Conservation (phyloP, 129 eudicot genomes). For the Lonicera japonica region DNA sequence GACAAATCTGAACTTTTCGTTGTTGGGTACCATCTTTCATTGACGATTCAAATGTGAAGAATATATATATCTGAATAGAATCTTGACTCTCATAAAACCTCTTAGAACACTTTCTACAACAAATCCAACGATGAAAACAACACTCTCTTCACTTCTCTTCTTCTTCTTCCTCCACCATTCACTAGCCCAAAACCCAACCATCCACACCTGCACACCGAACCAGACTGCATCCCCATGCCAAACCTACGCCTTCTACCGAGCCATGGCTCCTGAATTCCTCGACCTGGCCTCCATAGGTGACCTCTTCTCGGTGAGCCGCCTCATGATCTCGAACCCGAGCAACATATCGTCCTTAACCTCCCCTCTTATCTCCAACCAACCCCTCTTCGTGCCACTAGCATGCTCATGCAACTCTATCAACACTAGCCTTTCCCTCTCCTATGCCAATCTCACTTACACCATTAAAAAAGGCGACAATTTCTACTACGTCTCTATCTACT, state of each 20-base stretch:
- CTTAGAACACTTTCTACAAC: not conserved
- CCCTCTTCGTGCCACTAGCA: conserved; percentile 63
- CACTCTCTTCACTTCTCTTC: not conserved
- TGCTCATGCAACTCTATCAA: conserved; percentile 69
- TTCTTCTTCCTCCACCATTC: conserved; percentile 1
- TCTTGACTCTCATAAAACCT: too few relatives aligned
- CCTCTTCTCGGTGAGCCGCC: conserved; percentile 65
- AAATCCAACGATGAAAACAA: not conserved
- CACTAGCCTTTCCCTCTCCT: conserved; percentile 43
- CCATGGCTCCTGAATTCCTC: conserved; percentile 44
- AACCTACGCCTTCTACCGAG: conserved; percentile 60
- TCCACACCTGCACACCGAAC: conserved; percentile 1
- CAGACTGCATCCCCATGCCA: conserved; percentile 31
- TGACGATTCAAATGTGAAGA: not conserved
- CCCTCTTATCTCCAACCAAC: conserved; percentile 45
- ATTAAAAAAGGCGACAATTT: conserved; percentile 54
- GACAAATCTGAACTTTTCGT: too few relatives aligned
- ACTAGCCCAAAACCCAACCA: conserved; percentile 5
- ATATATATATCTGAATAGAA: too few relatives aligned
- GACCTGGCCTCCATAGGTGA: conserved; percentile 68
- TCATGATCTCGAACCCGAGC: conserved; percentile 60
- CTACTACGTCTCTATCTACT: conserved; percentile 36
- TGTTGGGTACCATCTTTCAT: too few relatives aligned
- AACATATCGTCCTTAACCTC: conserved; percentile 50
- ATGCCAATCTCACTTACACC: conserved; percentile 48